Percentiles rank a stretch among this genome's conserved stretches.
phyloP scores from a whole-genome alignment of 1,284 basidiomycete genomes.

The Agaricales sp. region DNA sequence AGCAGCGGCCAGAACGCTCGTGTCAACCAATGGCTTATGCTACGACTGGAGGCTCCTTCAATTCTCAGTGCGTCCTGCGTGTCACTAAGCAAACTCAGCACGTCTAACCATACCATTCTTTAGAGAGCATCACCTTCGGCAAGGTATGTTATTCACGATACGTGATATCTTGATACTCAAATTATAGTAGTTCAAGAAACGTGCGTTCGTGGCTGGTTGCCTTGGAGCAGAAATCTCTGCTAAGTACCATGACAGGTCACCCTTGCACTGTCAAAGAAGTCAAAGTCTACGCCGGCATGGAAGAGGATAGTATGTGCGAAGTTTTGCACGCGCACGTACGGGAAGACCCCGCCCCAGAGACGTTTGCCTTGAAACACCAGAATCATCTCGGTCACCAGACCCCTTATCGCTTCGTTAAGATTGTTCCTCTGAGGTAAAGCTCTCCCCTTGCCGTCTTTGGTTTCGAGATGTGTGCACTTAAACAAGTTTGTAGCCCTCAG shows the following conservation, averaged over 20 bases:
- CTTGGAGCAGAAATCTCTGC: no score
- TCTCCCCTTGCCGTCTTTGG: no score
- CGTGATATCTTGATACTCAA: not conserved
- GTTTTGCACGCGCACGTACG: slow-evolving; percentile 51
- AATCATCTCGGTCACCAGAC: slow-evolving; percentile 46
- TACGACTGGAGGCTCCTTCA: not conserved
- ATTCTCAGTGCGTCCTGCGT: not conserved
- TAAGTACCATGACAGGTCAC: slow-evolving; percentile 34
- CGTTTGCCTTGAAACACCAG: slow-evolving; percentile 44
- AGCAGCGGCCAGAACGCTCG: not conserved
- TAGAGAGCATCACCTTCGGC: not conserved
- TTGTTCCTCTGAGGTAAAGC: slow-evolving; percentile 64
- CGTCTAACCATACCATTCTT: not conserved
- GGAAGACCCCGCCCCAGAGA: slow-evolving; percentile 54
- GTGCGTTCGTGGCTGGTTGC: not conserved
- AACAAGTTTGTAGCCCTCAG: slow-evolving; percentile 37
- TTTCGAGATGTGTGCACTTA: not conserved
- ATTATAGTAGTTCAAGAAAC: not conserved
- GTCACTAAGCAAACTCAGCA: not conserved
- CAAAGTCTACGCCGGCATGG: slow-evolving; percentile 54
- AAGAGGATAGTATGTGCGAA: slow-evolving; percentile 54
- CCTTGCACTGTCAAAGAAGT: slow-evolving; percentile 80
- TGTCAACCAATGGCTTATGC: not conserved
- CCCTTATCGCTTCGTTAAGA: slow-evolving; percentile 60
- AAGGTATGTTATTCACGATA: not conserved